Base-by-base conservation (phyloP, 768 basidiomycete species). In the Suillus americanus region DNA sequence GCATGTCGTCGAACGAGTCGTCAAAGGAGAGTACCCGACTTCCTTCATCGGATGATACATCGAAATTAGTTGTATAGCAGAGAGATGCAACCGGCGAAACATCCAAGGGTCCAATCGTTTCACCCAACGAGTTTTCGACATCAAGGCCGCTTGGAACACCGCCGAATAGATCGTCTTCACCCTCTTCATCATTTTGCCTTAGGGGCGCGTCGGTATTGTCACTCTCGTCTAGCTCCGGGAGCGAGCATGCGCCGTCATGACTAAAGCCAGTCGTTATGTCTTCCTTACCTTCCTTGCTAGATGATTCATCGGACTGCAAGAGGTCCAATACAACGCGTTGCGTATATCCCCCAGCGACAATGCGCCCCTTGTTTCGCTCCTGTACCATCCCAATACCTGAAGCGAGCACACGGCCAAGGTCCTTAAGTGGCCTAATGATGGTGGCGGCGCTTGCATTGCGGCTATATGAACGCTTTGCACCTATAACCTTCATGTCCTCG, bases 121-220 rank as follows among this genome's bases (percentile, higher is more conserved):
- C 65, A 1, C 18, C 64, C 12, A 69, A 71, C 0, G 70, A 65
- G 51, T 65, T 35, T 0, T n/a, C 37, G 5, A 37, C 56, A 54
- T 72, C 67, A 45, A 70, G 62, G 30, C 18, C 37, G 20, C 7
- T 12, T 25, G 40, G 3, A 7, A 5, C 9, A 38, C 23, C 23
- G n/a, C 23, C 14, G 8, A 18, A 38, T 25, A 25, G 14, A 33
- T 56, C 60, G 12, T 61, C 64, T 37, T 48, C n/a, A 1, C 45
- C 40, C 14, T 56, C 54, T 35, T 45, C 60, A n/a, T 55, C 20
- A 23, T 62, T 64, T 8, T 20, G 40, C 38, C 28, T 25, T 6
- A 16, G 20, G 16, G 51, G 65, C 35, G 59, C 60, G 23, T 23
- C 53, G 14, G 50, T 13, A 5, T 40, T 48, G 18, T 60, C 63